Percentiles rank a stretch among this genome's conserved stretches.
Evolutionary conservation across 768 basidiomycete genomes (phyloP).

Genomic region (Leccinum truebloodii): DNA sequence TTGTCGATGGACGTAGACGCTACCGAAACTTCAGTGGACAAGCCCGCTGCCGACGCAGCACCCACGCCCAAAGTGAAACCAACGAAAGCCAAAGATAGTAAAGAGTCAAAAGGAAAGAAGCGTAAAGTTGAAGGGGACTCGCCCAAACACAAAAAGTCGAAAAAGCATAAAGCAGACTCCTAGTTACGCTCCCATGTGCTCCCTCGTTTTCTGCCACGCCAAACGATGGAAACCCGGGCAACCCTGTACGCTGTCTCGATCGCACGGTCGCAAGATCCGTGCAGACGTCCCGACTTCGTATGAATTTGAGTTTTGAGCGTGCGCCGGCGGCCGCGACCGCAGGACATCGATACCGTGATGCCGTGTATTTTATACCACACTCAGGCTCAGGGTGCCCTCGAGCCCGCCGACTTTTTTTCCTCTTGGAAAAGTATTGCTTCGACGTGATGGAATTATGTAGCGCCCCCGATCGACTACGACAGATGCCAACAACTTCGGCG

Average conservation of each 20-base stretch:
- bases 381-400: no score
- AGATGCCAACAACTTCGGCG: no score
- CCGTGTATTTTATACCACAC: not conserved
- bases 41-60: conserved; percentile 5
- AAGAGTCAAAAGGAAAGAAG: conserved; percentile 39
- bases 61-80: not conserved
- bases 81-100: conserved; percentile 25
- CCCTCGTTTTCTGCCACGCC: not conserved
- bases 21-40: conserved; percentile 27
- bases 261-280: not conserved
- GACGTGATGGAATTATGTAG: no score
- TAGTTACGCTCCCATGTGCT: conserved; percentile 7
- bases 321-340: not conserved
- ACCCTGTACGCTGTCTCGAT: not conserved
- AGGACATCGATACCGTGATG: not conserved
- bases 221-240: not conserved
- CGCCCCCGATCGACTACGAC: no score
- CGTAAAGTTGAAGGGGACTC: conserved; percentile 50
- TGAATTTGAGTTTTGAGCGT: not conserved
- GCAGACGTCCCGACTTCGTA: not conserved
- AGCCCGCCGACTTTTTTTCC: no score
- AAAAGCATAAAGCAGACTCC: conserved; percentile 40
- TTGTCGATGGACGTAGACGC: conserved; percentile 28
- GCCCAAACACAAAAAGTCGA: conserved; percentile 52
- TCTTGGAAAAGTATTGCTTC: no score